Conservation (phyloP, 768 basidiomycete species). For the Cyathus striatus region DNA sequence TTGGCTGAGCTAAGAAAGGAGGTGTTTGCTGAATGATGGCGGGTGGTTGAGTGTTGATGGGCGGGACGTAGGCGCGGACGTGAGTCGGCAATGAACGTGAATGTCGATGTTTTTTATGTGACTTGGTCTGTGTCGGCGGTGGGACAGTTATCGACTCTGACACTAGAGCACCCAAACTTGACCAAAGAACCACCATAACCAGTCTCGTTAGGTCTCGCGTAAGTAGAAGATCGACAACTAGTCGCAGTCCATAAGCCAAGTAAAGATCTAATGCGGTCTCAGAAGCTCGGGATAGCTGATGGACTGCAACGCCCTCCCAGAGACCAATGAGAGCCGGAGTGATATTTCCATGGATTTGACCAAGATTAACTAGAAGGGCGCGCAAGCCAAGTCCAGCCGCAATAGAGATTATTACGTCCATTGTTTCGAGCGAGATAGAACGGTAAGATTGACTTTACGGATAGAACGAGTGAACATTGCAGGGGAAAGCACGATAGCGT, state of each 20-base stretch:
- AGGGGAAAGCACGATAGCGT: constrained; percentile 14
- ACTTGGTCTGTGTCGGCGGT: constrained; percentile 17
- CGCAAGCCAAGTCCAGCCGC: constrained; percentile 37
- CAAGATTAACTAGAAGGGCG: constrained; percentile 21
- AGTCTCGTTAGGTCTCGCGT: constrained; percentile 26
- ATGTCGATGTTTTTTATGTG: constrained; percentile 21
- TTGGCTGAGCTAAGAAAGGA: constrained; percentile 1
- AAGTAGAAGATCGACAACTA: constrained; percentile 36
- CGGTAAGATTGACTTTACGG: constrained; percentile 10
- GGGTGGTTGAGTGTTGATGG: constrained; percentile 6
- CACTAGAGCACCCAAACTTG: constrained; percentile 24
- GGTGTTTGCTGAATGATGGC: constrained; percentile 9
- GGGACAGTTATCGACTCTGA: constrained; percentile 23
- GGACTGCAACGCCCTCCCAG: constrained; percentile 39
- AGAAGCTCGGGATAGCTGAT: constrained; percentile 28
- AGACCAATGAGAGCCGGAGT: constrained; percentile 32
- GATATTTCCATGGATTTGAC: constrained; percentile 20
- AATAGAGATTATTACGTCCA: constrained; percentile 38
- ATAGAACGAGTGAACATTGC: constrained; percentile 16
- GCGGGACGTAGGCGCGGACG: constrained; percentile 22
- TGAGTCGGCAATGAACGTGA: constrained; percentile 23
- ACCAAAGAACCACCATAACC: constrained; percentile 32
- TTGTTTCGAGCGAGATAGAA: constrained; percentile 15
- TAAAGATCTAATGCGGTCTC: constrained; percentile 28
- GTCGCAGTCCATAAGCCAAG: constrained; percentile 37